These are phyloP conservation scores for Tardiomyces blankii DNA, from an alignment of 1,139 yeast genomes.

Conservation along the genomic window DNA sequence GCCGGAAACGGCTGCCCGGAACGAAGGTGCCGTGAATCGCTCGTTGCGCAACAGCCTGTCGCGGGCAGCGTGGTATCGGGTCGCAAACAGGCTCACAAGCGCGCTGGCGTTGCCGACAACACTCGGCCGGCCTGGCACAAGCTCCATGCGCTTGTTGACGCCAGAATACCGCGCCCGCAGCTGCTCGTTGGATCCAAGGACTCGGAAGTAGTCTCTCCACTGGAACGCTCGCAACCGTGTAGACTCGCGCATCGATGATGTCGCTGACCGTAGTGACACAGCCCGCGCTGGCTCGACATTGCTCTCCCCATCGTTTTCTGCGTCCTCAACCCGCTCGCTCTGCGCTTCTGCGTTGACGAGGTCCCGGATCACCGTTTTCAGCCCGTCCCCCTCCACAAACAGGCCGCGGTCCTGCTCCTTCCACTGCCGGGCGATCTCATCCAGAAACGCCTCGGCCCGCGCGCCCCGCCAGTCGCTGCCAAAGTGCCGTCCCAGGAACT, in stretches of 20 bases:
- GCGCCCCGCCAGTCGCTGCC: constrained; percentile 83
- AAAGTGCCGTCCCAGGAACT: constrained; percentile 58
- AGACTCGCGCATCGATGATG: not conserved
- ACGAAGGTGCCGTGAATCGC: constrained; percentile 44
- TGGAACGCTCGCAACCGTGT: constrained; percentile 19
- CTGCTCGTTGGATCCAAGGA: constrained; percentile 55
- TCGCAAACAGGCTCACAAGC: constrained; percentile 25
- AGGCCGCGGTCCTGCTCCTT: constrained; percentile 79
- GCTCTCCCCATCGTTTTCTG: not conserved
- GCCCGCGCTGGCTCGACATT: not conserved
- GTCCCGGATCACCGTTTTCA: constrained; percentile 50
- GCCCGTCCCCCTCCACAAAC: constrained; percentile 68
- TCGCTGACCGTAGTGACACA: not conserved
- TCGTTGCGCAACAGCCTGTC: constrained; percentile 74
- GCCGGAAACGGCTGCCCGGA: constrained; percentile 26
- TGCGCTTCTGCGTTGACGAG: constrained; percentile 9
- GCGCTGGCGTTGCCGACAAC: constrained; percentile 24
- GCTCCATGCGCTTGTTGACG: not conserved
- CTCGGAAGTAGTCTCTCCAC: constrained; percentile 65
- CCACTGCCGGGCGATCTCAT: constrained; percentile 75
- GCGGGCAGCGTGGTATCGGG: constrained; percentile 47
- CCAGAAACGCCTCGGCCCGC: constrained; percentile 56
- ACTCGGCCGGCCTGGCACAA: not conserved
- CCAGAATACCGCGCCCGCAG: constrained; percentile 47
- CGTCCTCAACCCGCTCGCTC: not conserved